Evolutionary conservation across 2,329 filamentous ascomycete genomes (phyloP).

Genomic region (Neofusicoccum laricinum): DNA sequence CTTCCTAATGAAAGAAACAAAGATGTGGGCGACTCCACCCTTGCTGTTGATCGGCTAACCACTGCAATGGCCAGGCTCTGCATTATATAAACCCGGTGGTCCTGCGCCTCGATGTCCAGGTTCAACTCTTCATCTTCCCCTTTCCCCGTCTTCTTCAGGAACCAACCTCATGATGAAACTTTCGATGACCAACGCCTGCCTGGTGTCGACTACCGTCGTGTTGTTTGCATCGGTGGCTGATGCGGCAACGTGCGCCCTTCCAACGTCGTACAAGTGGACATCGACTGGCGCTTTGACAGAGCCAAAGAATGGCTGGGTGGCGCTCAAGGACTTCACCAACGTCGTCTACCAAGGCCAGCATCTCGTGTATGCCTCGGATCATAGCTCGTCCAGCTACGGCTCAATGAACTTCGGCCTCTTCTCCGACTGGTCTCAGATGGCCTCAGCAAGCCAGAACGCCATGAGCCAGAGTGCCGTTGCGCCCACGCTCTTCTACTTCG

Average conservation of each 20-base stretch:
- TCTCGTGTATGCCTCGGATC: conserved; percentile 58
- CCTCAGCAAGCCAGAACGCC: conserved; percentile 50
- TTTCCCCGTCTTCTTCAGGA: background rate
- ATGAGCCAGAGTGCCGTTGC: conserved; percentile 53
- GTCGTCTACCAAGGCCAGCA: conserved; percentile 57
- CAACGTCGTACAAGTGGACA: conserved; percentile 56
- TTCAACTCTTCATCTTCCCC: too few species aligned
- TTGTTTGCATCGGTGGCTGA: conserved; percentile 19
- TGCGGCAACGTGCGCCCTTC: conserved; percentile 46
- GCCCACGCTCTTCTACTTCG: conserved; percentile 62
- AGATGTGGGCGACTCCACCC: too few species aligned
- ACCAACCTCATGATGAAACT: background rate
- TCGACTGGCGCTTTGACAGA: conserved; percentile 50
- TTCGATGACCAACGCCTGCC: background rate
- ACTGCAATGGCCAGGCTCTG: too few species aligned
- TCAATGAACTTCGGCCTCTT: conserved; percentile 60
- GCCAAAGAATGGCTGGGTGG: conserved; percentile 53
- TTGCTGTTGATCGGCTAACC: too few species aligned
- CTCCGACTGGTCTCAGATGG: conserved; percentile 53
- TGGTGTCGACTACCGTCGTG: background rate
- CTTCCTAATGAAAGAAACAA: too few species aligned
- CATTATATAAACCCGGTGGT: too few species aligned
- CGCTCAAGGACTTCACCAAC: conserved; percentile 63
- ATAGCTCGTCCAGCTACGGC: conserved; percentile 48
- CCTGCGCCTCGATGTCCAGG: too few species aligned